A percentile compares a stretch with the other conserved stretches of the same genome.
Evolutionary conservation across 1,139 yeast species (phyloP).

Genomic region (Diutina rugosa): DNA sequence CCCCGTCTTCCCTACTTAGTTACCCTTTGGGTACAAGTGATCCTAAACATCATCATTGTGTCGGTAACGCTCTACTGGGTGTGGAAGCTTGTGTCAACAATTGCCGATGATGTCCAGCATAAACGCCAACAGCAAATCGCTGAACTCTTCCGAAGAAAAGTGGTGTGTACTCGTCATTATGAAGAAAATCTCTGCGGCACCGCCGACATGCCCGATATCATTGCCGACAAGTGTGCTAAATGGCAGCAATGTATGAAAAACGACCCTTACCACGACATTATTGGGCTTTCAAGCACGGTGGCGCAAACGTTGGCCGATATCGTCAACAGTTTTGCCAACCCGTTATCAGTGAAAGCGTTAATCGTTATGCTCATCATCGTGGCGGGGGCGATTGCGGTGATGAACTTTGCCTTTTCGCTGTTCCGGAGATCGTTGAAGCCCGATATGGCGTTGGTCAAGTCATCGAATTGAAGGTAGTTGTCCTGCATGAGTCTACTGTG

Average conservation of each 20-base stretch:
- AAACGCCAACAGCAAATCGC: slow-evolving; percentile 1
- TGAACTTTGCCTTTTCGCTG: not conserved
- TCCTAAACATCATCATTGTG: not conserved
- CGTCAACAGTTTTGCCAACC: not conserved
- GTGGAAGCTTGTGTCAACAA: not conserved
- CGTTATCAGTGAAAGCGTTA: not conserved
- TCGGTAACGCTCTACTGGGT: not conserved
- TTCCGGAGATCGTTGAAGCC: not conserved
- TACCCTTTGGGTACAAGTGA: not conserved
- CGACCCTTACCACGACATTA: not conserved
- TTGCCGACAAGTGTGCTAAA: not conserved
- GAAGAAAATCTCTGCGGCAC: not conserved
- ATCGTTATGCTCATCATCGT: not conserved
- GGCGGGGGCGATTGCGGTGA: not conserved
- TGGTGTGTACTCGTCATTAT: not conserved
- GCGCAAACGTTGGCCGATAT: not conserved
- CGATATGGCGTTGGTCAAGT: not conserved
- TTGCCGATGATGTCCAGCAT: not conserved
- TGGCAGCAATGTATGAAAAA: not conserved
- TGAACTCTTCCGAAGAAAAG: not conserved
- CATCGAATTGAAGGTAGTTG: not conserved
- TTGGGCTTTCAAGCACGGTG: not conserved
- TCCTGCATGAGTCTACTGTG: not conserved
- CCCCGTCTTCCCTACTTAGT: not conserved
- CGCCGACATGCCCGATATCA: not conserved